phyloP scores from a whole-genome alignment of 805 yeast genomes.

The Schizosaccharomyces cryophilus region DNA sequence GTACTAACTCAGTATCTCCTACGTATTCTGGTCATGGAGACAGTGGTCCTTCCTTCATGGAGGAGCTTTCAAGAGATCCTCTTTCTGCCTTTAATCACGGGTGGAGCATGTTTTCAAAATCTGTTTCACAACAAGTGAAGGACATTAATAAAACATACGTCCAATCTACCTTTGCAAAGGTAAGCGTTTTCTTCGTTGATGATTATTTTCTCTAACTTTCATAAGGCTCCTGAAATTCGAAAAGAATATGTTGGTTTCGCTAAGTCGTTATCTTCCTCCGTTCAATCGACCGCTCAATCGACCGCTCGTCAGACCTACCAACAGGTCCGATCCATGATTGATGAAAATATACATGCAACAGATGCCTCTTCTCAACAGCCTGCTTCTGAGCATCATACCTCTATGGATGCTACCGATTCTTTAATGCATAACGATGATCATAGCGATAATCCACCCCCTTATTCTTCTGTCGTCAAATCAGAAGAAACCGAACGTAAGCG shows the following conservation, averaged over 20 bases:
- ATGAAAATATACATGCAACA: background rate
- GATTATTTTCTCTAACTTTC: background rate
- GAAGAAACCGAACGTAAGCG: too few relatives aligned
- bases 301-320: background rate
- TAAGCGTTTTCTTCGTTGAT: constrained; percentile 12
- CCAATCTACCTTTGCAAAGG: constrained; percentile 67
- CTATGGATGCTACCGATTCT: too few relatives aligned
- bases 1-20: constrained; percentile 10
- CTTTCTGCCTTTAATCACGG: constrained; percentile 76
- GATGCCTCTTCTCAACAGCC: too few relatives aligned
- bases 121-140: constrained; percentile 57
- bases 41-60: constrained; percentile 7
- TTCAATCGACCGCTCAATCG: background rate
- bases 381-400: too few relatives aligned
- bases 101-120: constrained; percentile 78
- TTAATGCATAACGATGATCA: too few relatives aligned
- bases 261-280: background rate
- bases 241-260: background rate
- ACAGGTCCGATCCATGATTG: background rate
- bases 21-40: constrained; percentile 4
- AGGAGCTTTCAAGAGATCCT: constrained; percentile 39
- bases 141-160: constrained; percentile 76
- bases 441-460: too few relatives aligned
- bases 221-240: background rate
- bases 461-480: too few relatives aligned